Conservation (phyloP, 163 green algal species). For the Scenedesmus sp. region DNA sequence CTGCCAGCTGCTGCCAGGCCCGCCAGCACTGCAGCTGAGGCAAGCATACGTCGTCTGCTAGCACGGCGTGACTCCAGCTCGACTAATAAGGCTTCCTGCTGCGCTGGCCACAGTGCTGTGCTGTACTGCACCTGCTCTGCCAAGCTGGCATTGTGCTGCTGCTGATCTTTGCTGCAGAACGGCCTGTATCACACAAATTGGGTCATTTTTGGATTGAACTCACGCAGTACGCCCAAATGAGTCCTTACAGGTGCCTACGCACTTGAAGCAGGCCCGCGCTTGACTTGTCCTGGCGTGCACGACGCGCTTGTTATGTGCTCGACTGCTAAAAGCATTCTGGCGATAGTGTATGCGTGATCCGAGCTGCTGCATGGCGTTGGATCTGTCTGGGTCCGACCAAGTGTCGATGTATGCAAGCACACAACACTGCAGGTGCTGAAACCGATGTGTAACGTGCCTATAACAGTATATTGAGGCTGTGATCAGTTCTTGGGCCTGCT, state of each 20-base stretch:
- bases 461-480: no score
- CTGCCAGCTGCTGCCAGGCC: neutral
- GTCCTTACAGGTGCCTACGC: neutral
- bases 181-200: neutral
- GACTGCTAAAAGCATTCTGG: neutral
- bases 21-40: neutral
- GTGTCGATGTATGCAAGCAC: neutral
- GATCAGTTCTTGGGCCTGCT: neutral
- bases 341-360: neutral
- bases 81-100: neutral
- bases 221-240: neutral
- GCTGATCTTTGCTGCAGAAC: neutral
- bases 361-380: neutral
- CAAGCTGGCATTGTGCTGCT: neutral
- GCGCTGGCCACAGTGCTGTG: neutral
- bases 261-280: neutral
- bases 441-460: no score
- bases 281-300: neutral
- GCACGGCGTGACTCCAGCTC: neutral
- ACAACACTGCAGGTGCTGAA: no score
- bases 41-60: neutral
- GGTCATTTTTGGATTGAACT: neutral
- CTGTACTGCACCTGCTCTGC: neutral
- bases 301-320: neutral
- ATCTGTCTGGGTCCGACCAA: neutral